Evolutionary conservation across 139 green algal species (phyloP).

Genomic region (Chlorella sp.): DNA sequence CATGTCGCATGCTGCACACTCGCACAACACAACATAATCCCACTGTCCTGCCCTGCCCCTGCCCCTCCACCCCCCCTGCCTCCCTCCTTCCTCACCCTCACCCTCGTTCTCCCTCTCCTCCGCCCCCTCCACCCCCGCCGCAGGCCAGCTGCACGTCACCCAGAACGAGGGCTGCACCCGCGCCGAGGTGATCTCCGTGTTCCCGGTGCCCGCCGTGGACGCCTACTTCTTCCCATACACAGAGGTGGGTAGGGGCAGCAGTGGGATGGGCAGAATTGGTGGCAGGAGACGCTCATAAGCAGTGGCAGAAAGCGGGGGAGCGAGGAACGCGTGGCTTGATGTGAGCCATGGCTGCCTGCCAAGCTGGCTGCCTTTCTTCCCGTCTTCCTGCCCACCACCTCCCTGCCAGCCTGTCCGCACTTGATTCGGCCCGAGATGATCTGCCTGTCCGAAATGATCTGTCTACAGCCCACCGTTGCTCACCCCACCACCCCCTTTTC

Average conservation of each 20-base stretch:
- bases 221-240: conserved; percentile 12
- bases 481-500: neutral
- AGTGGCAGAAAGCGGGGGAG: too few species aligned
- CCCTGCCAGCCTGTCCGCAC: neutral
- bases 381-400: neutral
- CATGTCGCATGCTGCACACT: neutral
- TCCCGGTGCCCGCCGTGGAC: neutral
- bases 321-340: too few species aligned
- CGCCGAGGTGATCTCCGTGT: neutral
- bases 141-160: conserved; percentile 16
- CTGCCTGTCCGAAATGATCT: neutral
- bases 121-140: neutral
- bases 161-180: conserved; percentile 25
- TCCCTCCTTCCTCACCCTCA: neutral
- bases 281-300: too few species aligned
- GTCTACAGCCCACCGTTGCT: neutral
- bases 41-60: too few species aligned
- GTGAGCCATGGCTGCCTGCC: neutral
- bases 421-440: neutral
- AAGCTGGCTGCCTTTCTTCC: too few species aligned
- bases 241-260: neutral
- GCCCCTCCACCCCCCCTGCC: too few species aligned
- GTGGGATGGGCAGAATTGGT: too few species aligned
- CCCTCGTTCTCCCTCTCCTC: neutral
- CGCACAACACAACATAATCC: too few species aligned